Conservation (phyloP, 495 filamentous ascomycete species). For the Xylaria intraflava region DNA sequence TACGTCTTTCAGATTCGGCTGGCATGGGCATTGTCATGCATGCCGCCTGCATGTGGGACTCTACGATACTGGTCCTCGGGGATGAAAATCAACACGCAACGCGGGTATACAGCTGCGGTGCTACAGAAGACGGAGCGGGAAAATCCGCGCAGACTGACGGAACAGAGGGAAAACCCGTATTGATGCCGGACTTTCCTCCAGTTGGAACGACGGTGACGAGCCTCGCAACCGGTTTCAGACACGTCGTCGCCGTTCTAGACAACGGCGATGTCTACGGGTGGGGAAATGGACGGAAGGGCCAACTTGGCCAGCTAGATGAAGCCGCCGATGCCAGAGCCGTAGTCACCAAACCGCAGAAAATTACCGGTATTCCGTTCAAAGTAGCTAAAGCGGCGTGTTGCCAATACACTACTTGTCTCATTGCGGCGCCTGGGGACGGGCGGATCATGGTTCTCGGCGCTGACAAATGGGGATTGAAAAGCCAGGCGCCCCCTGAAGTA, state of each 20-base stretch:
- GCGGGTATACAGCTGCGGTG: constrained; percentile 55
- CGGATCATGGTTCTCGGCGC: constrained; percentile 58
- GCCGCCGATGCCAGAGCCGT: constrained; percentile 23
- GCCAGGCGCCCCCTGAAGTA: constrained; percentile 32
- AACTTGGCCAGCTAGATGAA: constrained; percentile 54
- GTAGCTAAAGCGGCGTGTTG: constrained; percentile 64
- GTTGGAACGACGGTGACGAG: constrained; percentile 42
- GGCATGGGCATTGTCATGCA: constrained; percentile 13
- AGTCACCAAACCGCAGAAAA: constrained; percentile 51
- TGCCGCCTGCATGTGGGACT: constrained; percentile 72
- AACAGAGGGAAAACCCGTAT: constrained; percentile 1
- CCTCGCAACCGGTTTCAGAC: constrained; percentile 66
- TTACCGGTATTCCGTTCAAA: constrained; percentile 49
- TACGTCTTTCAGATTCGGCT: constrained; percentile 10
- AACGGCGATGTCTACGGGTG: constrained; percentile 81
- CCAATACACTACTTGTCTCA: constrained; percentile 70
- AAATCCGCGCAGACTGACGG: constrained; percentile 1
- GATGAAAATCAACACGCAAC: constrained; percentile 31
- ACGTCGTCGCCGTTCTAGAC: constrained; percentile 64
- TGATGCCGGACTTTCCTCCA: constrained; percentile 58
- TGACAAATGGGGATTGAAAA: constrained; percentile 60
- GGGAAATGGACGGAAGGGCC: constrained; percentile 79
- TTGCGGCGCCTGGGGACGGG: constrained; percentile 47
- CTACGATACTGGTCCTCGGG: constrained; percentile 49
- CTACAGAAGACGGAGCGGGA: constrained; percentile 21